Percentiles rank a stretch among this genome's conserved stretches.
Conservation (phyloP, 2,329 filamentous ascomycete genomes). For the Aspergillus japonicus region DNA sequence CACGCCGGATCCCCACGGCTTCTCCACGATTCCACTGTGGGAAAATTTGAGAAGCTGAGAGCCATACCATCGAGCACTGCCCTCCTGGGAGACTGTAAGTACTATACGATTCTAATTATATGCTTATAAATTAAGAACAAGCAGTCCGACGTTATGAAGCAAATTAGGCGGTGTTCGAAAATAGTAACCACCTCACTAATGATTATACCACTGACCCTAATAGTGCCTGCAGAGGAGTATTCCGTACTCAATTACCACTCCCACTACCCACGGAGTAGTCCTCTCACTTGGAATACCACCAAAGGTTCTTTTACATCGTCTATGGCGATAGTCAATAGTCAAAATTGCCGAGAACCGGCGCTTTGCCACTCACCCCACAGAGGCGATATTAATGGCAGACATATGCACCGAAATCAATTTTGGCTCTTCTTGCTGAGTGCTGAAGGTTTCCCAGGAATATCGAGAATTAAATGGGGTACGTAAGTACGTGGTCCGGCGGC, state of each 20-base stretch:
- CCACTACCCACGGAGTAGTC: too few relatives aligned
- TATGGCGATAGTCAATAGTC: neutral
- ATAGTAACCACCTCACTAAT: neutral
- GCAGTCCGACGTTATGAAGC: too few relatives aligned
- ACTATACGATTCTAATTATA: too few relatives aligned
- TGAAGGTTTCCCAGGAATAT: neutral
- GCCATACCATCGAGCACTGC: neutral
- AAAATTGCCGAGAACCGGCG: conserved; percentile 14
- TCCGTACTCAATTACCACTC: too few relatives aligned
- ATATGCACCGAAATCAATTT: too few relatives aligned
- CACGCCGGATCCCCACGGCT: conserved; percentile 8
- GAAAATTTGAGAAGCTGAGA: neutral
- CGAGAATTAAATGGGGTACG: too few relatives aligned
- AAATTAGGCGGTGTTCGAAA: neutral
- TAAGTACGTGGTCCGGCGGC: neutral
- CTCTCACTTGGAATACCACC: too few relatives aligned
- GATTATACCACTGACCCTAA: too few relatives aligned
- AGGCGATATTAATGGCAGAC: neutral
- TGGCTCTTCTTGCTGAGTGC: too few relatives aligned
- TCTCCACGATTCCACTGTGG: neutral
- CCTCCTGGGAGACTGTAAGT: neutral
- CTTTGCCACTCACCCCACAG: neutral
- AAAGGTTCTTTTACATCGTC: too few relatives aligned
- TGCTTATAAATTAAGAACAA: too few relatives aligned
- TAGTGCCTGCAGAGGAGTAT: too few relatives aligned